These are phyloP conservation scores for Sanghuangporus sanghuang DNA, from an alignment of 1,284 basidiomycete species.

Conservation along the genomic window DNA sequence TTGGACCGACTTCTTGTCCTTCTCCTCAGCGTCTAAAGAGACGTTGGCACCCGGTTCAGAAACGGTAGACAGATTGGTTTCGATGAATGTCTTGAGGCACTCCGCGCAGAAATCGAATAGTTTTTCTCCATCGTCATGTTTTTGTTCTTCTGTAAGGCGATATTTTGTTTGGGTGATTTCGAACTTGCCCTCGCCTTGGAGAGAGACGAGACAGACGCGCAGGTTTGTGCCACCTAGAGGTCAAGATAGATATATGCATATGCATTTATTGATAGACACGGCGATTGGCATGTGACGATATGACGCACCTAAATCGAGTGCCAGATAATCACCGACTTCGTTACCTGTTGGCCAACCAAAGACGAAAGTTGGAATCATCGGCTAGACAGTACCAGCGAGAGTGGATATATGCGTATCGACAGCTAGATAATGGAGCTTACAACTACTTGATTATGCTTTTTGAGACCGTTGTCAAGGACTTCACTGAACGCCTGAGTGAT, in stretches of 20 bases:
- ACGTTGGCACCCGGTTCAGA: slow-evolving; percentile 7
- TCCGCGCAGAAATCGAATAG: slow-evolving; percentile 98
- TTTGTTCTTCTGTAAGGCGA: slow-evolving; percentile 95
- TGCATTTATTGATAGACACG: background rate
- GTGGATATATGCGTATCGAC: slow-evolving; percentile 8
- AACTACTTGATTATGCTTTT: slow-evolving; percentile 83
- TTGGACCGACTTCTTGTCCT: background rate
- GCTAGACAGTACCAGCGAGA: slow-evolving; percentile 38
- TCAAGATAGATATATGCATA: too few relatives aligned
- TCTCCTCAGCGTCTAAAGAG: background rate
- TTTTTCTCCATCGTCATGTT: slow-evolving; percentile 93
- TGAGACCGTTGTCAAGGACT: slow-evolving; percentile 81
- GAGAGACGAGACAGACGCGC: slow-evolving; percentile 92
- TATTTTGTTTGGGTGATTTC: slow-evolving; percentile 98
- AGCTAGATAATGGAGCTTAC: slow-evolving; percentile 45
- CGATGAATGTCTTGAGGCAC: slow-evolving; percentile 86
- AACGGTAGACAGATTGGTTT: slow-evolving; percentile 59
- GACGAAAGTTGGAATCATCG: slow-evolving; percentile 95
- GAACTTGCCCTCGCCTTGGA: slow-evolving; percentile 91
- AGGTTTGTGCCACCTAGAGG: slow-evolving; percentile 85
- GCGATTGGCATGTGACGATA: background rate
- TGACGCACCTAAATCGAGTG: slow-evolving; percentile 81
- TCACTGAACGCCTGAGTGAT: slow-evolving; percentile 97
- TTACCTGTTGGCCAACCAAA: slow-evolving; percentile 94
- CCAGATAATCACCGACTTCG: slow-evolving; percentile 88